Conservation (phyloP, 1,284 basidiomycete genomes). For the Inonotus obliquus region DNA sequence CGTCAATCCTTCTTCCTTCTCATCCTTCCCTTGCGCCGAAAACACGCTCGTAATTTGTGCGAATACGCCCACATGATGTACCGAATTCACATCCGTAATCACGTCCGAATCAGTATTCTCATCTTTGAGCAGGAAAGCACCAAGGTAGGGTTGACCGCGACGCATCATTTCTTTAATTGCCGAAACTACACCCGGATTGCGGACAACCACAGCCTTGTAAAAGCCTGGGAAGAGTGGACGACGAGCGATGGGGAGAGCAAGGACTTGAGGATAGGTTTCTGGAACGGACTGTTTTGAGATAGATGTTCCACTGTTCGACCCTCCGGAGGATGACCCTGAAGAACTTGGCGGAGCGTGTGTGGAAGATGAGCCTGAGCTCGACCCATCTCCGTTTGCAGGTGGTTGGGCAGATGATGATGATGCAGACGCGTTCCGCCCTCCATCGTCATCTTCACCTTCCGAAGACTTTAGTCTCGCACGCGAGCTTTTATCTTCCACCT, state of each 20-base stretch:
- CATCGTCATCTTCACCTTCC: constrained; percentile 22
- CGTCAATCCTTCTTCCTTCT: constrained; percentile 83
- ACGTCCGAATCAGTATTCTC: constrained; percentile 91
- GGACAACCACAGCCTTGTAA: constrained; percentile 94
- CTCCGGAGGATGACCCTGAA: constrained; percentile 14
- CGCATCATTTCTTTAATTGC: constrained; percentile 97
- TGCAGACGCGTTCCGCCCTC: constrained; percentile 20
- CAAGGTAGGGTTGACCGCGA: constrained; percentile 95
- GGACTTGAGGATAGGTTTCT: constrained; percentile 88
- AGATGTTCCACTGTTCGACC: constrained; percentile 39
- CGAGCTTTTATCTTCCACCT: constrained; percentile 2
- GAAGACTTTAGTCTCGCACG: constrained; percentile 20
- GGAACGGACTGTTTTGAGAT: constrained; percentile 83
- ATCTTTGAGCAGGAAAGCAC: constrained; percentile 96
- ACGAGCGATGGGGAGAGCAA: constrained; percentile 94
- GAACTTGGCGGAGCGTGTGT: constrained; percentile 22
- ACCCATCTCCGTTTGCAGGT: constrained; percentile 23
- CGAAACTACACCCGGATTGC: constrained; percentile 86
- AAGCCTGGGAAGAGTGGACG: constrained; percentile 96
- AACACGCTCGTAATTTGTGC: constrained; percentile 97
- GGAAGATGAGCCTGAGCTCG: constrained; percentile 21
- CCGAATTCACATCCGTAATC: constrained; percentile 84
- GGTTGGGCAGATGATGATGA: constrained; percentile 26
- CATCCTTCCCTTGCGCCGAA: constrained; percentile 59
- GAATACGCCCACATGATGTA: constrained; percentile 94